Percentiles rank a stretch among this genome's conserved stretches.
Conservation (phyloP, 2,329 filamentous ascomycete genomes). For the Ophiosphaerella herpotricha region DNA sequence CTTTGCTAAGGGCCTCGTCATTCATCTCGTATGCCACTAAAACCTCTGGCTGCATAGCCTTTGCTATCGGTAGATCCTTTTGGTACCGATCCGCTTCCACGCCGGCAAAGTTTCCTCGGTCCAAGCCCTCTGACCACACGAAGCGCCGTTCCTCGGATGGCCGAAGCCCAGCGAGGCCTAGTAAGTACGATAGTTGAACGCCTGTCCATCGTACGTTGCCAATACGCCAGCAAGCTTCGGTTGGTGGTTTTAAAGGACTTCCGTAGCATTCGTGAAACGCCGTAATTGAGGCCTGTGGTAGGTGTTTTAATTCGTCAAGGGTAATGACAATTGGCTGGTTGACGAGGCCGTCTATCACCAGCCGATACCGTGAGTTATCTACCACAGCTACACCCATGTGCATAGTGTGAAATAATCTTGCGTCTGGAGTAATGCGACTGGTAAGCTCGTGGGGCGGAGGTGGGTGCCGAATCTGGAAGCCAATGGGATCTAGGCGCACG, state of each 20-base stretch:
- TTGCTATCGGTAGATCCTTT: conserved; percentile 37
- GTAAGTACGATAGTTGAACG: conserved; percentile 28
- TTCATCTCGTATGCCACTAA: conserved; percentile 38
- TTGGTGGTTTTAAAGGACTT: conserved; percentile 37
- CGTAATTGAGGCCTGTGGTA: conserved; percentile 32
- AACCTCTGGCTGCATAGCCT: conserved; percentile 28
- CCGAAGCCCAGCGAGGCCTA: conserved; percentile 21
- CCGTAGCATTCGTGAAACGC: conserved; percentile 47
- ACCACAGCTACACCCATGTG: conserved; percentile 43
- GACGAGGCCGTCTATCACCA: conserved; percentile 41
- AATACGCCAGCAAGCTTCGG: conserved; percentile 34
- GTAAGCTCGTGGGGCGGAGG: conserved; percentile 33
- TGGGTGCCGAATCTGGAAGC: conserved; percentile 27
- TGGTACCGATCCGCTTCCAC: conserved; percentile 34
- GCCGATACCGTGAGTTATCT: conserved; percentile 29
- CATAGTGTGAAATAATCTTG: conserved; percentile 43
- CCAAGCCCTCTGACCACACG: conserved; percentile 39
- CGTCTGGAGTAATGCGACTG: conserved; percentile 28
- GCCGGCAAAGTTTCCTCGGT: conserved; percentile 30
- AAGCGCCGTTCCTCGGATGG: conserved; percentile 12
- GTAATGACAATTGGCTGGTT: conserved; percentile 30
- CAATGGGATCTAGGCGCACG: conserved; percentile 6
- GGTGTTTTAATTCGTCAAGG: conserved; percentile 25
- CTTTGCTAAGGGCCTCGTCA: conserved; percentile 17
- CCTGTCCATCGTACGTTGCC: conserved; percentile 46